Percentiles rank a stretch among this genome's conserved stretches.
phyloP scores from a whole-genome alignment of 2,329 filamentous ascomycete genomes.

The Lasiodiplodia sp. region DNA sequence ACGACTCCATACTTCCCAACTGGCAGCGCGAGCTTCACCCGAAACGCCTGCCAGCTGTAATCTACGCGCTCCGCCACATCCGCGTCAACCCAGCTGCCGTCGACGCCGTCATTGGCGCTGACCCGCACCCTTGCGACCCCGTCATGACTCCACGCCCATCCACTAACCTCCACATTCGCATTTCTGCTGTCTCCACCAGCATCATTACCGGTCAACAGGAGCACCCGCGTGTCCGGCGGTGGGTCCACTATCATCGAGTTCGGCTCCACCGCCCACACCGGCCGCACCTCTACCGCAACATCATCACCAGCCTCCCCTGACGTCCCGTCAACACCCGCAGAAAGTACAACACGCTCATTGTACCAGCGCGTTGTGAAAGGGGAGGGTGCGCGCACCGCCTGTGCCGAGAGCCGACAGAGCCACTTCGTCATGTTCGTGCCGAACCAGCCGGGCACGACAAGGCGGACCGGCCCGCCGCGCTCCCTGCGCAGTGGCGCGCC shows the following conservation, averaged over 20 bases:
- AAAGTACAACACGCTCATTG: constrained; percentile 35
- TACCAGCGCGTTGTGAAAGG: constrained; percentile 42
- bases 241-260: constrained; percentile 42
- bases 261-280: constrained; percentile 39
- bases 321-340: background rate
- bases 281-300: constrained; percentile 28
- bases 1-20: constrained; percentile 11
- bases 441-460: constrained; percentile 44
- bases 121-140: constrained; percentile 35
- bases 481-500: constrained; percentile 35
- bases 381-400: constrained; percentile 34
- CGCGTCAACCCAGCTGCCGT: constrained; percentile 28
- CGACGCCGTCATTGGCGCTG: constrained; percentile 33
- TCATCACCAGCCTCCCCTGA: constrained; percentile 8
- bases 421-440: constrained; percentile 45
- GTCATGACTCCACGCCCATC: constrained; percentile 41
- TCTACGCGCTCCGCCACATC: constrained; percentile 26
- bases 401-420: constrained; percentile 38
- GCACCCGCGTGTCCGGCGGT: constrained; percentile 29
- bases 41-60: constrained; percentile 32
- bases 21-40: background rate
- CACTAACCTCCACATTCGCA: constrained; percentile 31
- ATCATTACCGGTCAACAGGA: background rate
- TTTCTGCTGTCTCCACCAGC: background rate
- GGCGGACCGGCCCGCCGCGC: constrained; percentile 41